Base-by-base conservation (phyloP, 495 filamentous ascomycete species). In the Penicillium goetzii region DNA sequence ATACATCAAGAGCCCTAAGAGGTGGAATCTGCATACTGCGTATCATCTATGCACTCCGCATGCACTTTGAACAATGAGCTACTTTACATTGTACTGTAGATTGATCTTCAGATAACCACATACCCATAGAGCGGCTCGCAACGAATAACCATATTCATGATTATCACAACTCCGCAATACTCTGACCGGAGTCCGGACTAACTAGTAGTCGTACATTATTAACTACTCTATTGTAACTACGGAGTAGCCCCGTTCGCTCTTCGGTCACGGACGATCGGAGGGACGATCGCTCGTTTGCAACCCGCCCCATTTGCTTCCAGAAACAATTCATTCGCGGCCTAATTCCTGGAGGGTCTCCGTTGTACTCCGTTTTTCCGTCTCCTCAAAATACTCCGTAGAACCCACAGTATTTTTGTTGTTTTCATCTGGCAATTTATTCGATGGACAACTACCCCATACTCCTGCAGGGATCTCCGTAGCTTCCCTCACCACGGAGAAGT, bases 241-340 rank as follows among this genome's bases (percentile, higher is more conserved):
- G n/a, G n/a, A n/a, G n/a, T n/a, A n/a, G n/a, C n/a, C n/a, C 43
- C 10, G 21, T 17, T 25, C 21, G 43, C 43, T 47, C 36, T 30
- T 52, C 58, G 33, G 45, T 60, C 45, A 52, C 58, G 47, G 58
- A 52, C 58, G 58, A 60, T 60, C 58, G 58, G 52, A 55, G 19
- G 2, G 26, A 36, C 52, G 32, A 55, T 53, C 28, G 17, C 52
- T 36, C 4, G 15, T 19, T 25, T 36, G 28, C n/a, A 33, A 47
- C 43, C 43, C 43, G 52, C 14, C 52, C 52, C 58, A 60, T 60
- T 26, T 53, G 21, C 33, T 60, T 60, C 58, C 47, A 52, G 58
- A 60, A 60, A 14, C 9, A 9, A 55, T 23, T 33, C 30, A 51
- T 47, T 47, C 19, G 43, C 47, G 47, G 47, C 47, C 47, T 51